A percentile compares a stretch with the other conserved stretches of the same genome.
Conservation (phyloP, 495 filamentous ascomycete species). For the Annulohypoxylon nitens region DNA sequence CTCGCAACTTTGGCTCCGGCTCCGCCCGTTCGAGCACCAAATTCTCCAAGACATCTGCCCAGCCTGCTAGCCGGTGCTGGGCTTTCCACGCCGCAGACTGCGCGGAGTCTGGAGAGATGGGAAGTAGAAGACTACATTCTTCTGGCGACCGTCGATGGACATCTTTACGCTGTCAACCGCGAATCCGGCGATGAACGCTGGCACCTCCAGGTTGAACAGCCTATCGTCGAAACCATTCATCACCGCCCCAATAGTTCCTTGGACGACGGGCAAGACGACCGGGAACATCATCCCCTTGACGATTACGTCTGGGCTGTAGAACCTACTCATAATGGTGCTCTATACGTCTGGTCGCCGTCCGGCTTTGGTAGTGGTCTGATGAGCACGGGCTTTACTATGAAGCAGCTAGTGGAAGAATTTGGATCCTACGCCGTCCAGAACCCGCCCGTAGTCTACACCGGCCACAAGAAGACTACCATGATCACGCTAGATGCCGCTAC, state of each 20-base stretch:
- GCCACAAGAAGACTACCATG: constrained; percentile 88
- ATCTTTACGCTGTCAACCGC: constrained; percentile 91
- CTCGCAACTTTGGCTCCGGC: constrained; percentile 94
- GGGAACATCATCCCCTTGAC: constrained; percentile 73
- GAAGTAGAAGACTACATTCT: constrained; percentile 99
- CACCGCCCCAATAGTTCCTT: constrained; percentile 77
- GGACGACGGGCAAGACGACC: constrained; percentile 60
- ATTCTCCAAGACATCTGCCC: constrained; percentile 73
- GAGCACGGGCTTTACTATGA: constrained; percentile 87
- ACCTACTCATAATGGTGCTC: constrained; percentile 84
- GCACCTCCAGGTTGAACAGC: constrained; percentile 83
- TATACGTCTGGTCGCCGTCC: constrained; percentile 88
- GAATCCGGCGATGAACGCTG: constrained; percentile 85
- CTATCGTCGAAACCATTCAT: constrained; percentile 91
- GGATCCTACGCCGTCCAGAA: constrained; percentile 75
- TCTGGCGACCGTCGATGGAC: constrained; percentile 98
- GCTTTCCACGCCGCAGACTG: constrained; percentile 82
- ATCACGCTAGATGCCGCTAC: constrained; percentile 89
- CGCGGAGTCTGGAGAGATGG: constrained; percentile 98
- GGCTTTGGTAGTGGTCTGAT: constrained; percentile 77
- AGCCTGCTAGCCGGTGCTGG: constrained; percentile 65
- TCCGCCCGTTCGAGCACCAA: constrained; percentile 84
- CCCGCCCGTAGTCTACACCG: constrained; percentile 85
- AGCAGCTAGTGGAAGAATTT: constrained; percentile 81
- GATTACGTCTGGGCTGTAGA: constrained; percentile 97